Percentiles rank a stretch among this genome's conserved stretches.
Conservation (phyloP, 106 monocot genomes). For the Allium sativum region DNA sequence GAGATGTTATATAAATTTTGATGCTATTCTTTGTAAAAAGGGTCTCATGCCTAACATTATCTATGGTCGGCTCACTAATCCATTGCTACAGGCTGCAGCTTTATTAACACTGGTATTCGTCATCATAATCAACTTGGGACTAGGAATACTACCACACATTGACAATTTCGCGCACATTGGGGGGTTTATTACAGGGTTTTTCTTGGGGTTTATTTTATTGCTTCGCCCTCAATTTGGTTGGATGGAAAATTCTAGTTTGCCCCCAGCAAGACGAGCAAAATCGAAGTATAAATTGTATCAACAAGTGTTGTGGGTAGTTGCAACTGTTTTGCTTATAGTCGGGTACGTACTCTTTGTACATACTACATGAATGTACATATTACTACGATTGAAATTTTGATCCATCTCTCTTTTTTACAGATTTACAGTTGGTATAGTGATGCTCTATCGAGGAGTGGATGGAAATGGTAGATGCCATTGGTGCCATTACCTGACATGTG, state of each 20-base stretch:
- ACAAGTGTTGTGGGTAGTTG: slow-evolving; percentile 22
- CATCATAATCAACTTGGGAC: slow-evolving; percentile 29
- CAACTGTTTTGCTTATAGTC: slow-evolving; percentile 21
- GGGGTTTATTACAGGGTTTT: slow-evolving; percentile 33
- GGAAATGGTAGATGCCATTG: slow-evolving; percentile 54
- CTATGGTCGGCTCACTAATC: no score
- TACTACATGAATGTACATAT: not conserved
- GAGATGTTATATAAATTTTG: no score
- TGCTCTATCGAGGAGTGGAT: slow-evolving; percentile 47
- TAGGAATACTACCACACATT: slow-evolving; percentile 41
- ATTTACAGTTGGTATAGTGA: slow-evolving; percentile 33
- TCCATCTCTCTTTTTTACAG: slow-evolving; percentile 17
- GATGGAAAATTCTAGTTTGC: slow-evolving; percentile 20
- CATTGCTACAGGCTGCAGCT: slow-evolving; percentile 22
- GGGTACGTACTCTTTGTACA: slow-evolving; percentile 14
- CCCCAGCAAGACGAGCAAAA: slow-evolving; percentile 16
- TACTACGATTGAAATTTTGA: no score
- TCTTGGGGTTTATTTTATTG: slow-evolving; percentile 39
- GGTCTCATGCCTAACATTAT: no score
- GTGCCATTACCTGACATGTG: slow-evolving; percentile 69
- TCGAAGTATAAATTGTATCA: slow-evolving; percentile 40
- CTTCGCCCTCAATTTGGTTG: slow-evolving; percentile 41
- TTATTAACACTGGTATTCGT: slow-evolving; percentile 31
- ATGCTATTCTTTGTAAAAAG: no score
- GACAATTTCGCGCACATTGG: slow-evolving; percentile 40